Evolutionary conservation across 192 early-diverging fungal species (phyloP).

Genomic region (Phlyctochytrium arcticum): DNA sequence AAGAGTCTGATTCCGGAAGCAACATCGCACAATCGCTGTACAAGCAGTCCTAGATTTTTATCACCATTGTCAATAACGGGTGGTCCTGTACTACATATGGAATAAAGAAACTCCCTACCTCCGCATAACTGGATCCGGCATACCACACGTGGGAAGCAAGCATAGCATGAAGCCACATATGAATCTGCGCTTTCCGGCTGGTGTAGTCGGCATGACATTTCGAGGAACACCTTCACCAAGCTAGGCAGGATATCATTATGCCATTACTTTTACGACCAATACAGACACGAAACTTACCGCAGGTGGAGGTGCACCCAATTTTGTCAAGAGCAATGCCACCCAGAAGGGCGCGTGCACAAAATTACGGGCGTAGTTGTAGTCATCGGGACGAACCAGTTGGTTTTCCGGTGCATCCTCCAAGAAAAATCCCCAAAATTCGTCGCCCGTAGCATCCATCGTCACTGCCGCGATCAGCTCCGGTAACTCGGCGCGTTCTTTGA

Average conservation of each 20-base stretch:
- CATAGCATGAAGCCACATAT: conserved; percentile 50
- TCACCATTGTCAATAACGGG: background rate
- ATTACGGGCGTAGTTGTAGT: conserved; percentile 48
- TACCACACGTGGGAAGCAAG: conserved; percentile 52
- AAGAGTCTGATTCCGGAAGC: conserved; percentile 36
- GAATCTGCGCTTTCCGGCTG: conserved; percentile 51
- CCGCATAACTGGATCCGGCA: conserved; percentile 47
- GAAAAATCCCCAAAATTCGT: conserved; percentile 53
- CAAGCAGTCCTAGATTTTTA: conserved; percentile 34
- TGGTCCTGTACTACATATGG: background rate
- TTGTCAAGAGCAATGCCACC: conserved; percentile 46
- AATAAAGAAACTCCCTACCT: conserved; percentile 16
- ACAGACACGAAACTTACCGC: conserved; percentile 4
- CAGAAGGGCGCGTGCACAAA: conserved; percentile 54
- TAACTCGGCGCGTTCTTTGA: conserved; percentile 34
- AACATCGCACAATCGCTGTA: conserved; percentile 36
- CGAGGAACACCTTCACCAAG: conserved; percentile 27
- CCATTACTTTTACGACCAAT: background rate
- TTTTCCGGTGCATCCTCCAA: conserved; percentile 45
- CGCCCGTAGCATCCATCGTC: conserved; percentile 30
- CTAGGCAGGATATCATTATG: conserved; percentile 10
- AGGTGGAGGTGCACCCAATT: conserved; percentile 46
- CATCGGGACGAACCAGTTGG: conserved; percentile 51
- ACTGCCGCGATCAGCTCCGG: conserved; percentile 41
- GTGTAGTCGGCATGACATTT: conserved; percentile 49